phyloP scores from a whole-genome alignment of 352 stramenopile genomes.

The Peronosclerospora sorghi region DNA sequence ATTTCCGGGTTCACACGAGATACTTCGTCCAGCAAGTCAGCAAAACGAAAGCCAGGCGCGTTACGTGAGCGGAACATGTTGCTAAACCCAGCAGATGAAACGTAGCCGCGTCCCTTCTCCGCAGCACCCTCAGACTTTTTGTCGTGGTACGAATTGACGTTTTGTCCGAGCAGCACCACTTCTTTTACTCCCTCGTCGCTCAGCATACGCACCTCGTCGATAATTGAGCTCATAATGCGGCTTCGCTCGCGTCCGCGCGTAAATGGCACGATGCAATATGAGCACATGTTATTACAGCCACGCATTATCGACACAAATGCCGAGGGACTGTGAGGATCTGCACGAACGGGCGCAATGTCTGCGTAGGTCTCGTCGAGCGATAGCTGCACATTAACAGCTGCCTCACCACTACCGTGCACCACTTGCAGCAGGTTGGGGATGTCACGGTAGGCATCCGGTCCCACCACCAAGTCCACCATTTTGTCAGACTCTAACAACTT shows the following conservation, averaged over 20 bases:
- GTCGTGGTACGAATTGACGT: constrained; percentile 99
- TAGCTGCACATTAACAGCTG: constrained; percentile 92
- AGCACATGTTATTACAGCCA: constrained; percentile 99
- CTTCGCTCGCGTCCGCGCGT: constrained; percentile 94
- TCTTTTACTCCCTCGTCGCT: constrained; percentile 92
- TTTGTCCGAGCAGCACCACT: constrained; percentile 98
- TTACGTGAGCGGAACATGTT: constrained; percentile 90
- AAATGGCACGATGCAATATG: constrained; percentile 99
- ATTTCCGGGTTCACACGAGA: constrained; percentile 90
- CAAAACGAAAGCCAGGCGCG: constrained; percentile 91
- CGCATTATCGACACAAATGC: constrained; percentile 98
- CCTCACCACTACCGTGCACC: constrained; percentile 52
- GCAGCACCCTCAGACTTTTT: constrained; percentile 58
- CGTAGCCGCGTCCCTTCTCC: constrained; percentile 63
- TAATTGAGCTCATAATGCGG: constrained; percentile 86
- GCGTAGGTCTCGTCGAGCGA: constrained; percentile 98
- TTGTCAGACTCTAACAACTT: constrained; percentile 91
- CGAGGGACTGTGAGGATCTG: constrained; percentile 69
- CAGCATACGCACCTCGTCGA: constrained; percentile 89
- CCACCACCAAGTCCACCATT: constrained; percentile 96
- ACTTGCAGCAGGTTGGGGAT: constrained; percentile 90
- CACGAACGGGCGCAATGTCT: constrained; percentile 92
- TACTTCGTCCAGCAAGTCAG: constrained; percentile 93
- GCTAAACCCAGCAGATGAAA: constrained; percentile 87
- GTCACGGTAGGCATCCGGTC: constrained; percentile 97